These are phyloP conservation scores for Pleurotus tuber-regium DNA, from an alignment of 768 basidiomycete species.

Conservation along the genomic window DNA sequence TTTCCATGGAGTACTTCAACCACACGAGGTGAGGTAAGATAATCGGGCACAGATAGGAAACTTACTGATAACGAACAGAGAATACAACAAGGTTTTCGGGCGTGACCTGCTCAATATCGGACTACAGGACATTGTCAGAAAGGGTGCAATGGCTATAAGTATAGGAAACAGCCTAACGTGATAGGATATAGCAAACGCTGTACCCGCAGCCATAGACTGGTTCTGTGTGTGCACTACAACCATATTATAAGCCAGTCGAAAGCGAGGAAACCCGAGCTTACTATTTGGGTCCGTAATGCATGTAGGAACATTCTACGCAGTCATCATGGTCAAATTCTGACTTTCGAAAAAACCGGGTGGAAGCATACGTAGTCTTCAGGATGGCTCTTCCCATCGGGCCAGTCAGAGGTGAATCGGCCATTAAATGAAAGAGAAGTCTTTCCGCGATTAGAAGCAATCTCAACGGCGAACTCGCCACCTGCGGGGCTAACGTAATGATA, in stretches of 20 bases:
- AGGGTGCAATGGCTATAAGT: too few relatives aligned
- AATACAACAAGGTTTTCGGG: constrained; percentile 51
- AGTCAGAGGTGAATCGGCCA: constrained; percentile 35
- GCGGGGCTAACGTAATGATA: constrained; percentile 43
- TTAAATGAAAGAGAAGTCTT: constrained; percentile 42
- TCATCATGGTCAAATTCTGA: not conserved
- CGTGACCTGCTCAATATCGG: constrained; percentile 44
- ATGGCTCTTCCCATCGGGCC: constrained; percentile 44
- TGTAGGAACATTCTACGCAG: constrained; percentile 29
- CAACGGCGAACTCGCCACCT: constrained; percentile 44
- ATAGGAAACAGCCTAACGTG: too few relatives aligned
- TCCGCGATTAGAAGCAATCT: constrained; percentile 48
- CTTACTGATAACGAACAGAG: constrained; percentile 46
- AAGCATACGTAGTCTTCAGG: constrained; percentile 42
- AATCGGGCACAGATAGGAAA: constrained; percentile 1
- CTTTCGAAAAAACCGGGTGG: not conserved
- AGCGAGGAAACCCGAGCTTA: constrained; percentile 21
- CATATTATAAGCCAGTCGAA: not conserved
- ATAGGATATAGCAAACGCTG: constrained; percentile 56
- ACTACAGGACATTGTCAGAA: constrained; percentile 27
- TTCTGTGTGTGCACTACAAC: constrained; percentile 51
- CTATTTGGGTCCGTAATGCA: constrained; percentile 51
- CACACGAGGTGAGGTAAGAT: not conserved
- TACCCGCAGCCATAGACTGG: constrained; percentile 48
- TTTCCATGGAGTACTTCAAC: constrained; percentile 49